Evolutionary conservation across 1,284 basidiomycete genomes (phyloP).

Genomic region (Microbotryum scabiosae): DNA sequence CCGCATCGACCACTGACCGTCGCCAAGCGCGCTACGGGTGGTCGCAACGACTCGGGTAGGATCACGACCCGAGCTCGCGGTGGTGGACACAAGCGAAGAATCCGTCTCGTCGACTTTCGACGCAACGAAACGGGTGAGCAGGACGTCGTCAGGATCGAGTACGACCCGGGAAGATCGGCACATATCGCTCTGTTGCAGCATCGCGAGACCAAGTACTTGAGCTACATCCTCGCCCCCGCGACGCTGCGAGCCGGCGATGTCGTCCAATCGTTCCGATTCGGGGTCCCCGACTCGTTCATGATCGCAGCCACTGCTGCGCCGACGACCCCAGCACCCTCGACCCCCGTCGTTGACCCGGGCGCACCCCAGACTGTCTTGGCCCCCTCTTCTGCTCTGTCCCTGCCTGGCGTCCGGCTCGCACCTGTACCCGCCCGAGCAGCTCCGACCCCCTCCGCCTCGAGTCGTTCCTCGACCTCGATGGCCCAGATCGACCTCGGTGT

Average conservation of each 20-base stretch:
- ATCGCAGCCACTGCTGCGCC: constrained; percentile 5
- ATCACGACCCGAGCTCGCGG: constrained; percentile 85
- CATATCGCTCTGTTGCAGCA: constrained; percentile 83
- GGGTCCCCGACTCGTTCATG: constrained; percentile 57
- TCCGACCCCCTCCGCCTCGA: constrained; percentile 32
- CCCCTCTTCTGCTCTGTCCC: constrained; percentile 1
- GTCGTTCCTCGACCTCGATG: constrained; percentile 18
- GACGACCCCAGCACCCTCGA: constrained; percentile 5
- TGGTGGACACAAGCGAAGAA: constrained; percentile 80
- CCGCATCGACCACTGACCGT: constrained; percentile 78
- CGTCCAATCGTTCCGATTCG: constrained; percentile 77
- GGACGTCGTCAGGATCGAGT: constrained; percentile 88
- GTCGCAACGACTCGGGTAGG: constrained; percentile 70
- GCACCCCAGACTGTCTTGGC: constrained; percentile 11
- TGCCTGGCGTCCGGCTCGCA: background rate
- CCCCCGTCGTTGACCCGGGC: constrained; percentile 13
- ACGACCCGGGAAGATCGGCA: constrained; percentile 86
- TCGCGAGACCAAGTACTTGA: constrained; percentile 39
- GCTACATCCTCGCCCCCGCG: constrained; percentile 87
- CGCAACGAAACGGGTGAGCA: constrained; percentile 67
- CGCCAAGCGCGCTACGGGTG: constrained; percentile 74
- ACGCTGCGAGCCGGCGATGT: constrained; percentile 79
- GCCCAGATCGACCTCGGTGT: constrained; percentile 65
- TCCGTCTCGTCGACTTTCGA: constrained; percentile 80
- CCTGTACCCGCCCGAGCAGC: constrained; percentile 2